phyloP scores from a whole-genome alignment of 805 yeast species.

The Wickerhamiella azymoides region DNA sequence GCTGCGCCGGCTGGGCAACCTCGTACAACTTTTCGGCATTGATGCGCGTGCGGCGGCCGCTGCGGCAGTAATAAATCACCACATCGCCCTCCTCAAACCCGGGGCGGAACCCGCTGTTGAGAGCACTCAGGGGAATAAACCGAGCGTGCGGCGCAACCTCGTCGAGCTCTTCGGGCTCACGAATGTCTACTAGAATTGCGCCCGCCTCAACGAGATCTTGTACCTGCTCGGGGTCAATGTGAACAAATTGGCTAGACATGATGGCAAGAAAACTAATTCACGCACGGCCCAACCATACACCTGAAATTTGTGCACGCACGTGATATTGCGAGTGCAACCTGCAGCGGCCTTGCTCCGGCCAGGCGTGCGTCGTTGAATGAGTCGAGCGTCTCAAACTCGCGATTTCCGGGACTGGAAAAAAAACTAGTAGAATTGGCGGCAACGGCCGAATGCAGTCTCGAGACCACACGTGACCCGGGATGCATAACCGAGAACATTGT shows the following conservation, averaged over 20 bases:
- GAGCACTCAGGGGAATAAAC: slow-evolving; percentile 17
- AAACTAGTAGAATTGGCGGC: too few species aligned
- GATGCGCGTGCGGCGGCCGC: slow-evolving; percentile 7
- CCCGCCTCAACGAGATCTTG: not conserved
- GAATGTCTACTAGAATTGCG: slow-evolving; percentile 11
- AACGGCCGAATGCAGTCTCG: not conserved
- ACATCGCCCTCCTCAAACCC: not conserved
- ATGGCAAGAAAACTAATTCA: not conserved
- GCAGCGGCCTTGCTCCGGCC: not conserved
- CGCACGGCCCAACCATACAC: not conserved
- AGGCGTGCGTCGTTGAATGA: not conserved
- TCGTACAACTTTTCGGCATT: slow-evolving; percentile 6
- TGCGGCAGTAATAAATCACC: slow-evolving; percentile 6
- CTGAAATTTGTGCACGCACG: not conserved
- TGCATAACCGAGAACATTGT: not conserved
- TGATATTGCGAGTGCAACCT: slow-evolving; percentile 1
- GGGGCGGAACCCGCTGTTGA: slow-evolving; percentile 9
- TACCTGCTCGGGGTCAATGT: slow-evolving; percentile 5
- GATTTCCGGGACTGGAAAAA: too few species aligned
- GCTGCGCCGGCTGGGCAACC: slow-evolving; percentile 8
- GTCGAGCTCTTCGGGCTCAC: slow-evolving; percentile 12
- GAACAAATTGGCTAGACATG: not conserved
- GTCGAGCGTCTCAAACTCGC: not conserved
- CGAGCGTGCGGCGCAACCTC: slow-evolving; percentile 14
- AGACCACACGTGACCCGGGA: not conserved